A percentile compares a stretch with the other conserved stretches of the same genome.
Evolutionary conservation across 163 green algal species (phyloP).

Genomic region (Chlamydomonas reinhardtii): DNA sequence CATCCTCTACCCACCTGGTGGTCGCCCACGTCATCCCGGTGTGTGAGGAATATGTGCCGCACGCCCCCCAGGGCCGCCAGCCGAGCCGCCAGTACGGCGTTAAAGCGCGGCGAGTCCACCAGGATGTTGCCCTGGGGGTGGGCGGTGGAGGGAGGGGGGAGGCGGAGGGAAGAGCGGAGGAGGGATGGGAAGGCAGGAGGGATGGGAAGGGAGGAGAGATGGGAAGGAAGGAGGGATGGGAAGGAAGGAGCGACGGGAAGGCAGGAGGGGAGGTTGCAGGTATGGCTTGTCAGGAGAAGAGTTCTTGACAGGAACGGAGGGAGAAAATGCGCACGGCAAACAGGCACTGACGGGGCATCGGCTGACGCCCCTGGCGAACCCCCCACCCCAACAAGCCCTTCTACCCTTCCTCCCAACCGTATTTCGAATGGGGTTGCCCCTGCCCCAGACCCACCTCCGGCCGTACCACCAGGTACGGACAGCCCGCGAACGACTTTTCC

Average conservation of each 20-base stretch:
- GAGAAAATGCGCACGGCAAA: too few relatives aligned
- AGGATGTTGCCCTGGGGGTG: constrained; percentile 65
- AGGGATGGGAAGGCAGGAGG: background rate
- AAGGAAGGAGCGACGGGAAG: too few relatives aligned
- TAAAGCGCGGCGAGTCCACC: constrained; percentile 71
- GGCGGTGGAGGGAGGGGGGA: background rate
- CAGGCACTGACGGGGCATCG: too few relatives aligned
- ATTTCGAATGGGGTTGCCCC: too few relatives aligned
- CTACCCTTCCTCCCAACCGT: too few relatives aligned
- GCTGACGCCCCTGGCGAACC: too few relatives aligned
- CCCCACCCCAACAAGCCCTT: background rate
- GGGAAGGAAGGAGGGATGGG: too few relatives aligned
- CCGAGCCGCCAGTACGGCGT: constrained; percentile 69
- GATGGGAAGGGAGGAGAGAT: too few relatives aligned
- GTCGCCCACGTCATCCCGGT: constrained; percentile 80
- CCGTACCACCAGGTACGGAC: constrained; percentile 69
- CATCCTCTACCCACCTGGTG: constrained; percentile 61
- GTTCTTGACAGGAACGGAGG: too few relatives aligned
- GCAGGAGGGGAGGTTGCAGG: too few relatives aligned
- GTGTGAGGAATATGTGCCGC: constrained; percentile 78
- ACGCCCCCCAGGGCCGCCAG: constrained; percentile 75
- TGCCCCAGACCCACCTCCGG: constrained; percentile 7
- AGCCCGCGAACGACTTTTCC: constrained; percentile 62
- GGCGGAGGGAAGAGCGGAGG: background rate
- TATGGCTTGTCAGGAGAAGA: too few relatives aligned